A percentile compares a stretch with the other conserved stretches of the same genome.
These are phyloP conservation scores for Epicoccum sorghinum DNA, from an alignment of 2,329 filamentous ascomycete species.

Conservation along the genomic window DNA sequence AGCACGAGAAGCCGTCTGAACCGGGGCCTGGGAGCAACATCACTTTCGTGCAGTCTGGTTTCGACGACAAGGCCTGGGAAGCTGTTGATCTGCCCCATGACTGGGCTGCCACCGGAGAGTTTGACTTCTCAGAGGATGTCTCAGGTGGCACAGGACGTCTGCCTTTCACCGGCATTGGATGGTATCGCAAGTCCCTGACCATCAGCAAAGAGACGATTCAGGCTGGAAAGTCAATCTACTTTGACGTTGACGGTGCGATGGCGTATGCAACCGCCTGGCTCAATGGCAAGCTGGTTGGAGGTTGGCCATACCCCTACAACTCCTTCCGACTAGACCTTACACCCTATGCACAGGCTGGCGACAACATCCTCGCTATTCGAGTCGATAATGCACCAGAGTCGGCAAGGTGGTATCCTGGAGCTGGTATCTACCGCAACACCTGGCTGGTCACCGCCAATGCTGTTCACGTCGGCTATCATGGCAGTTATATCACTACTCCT, in stretches of 20 bases:
- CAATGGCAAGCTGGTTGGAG: slow-evolving; percentile 58
- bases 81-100: slow-evolving; percentile 55
- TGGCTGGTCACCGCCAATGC: slow-evolving; percentile 59
- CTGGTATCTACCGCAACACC: slow-evolving; percentile 60
- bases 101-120: slow-evolving; percentile 58
- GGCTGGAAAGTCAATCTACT: slow-evolving; percentile 49
- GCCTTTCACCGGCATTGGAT: slow-evolving; percentile 60
- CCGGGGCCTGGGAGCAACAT: slow-evolving; percentile 38
- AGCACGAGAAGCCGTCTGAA: slow-evolving; percentile 42
- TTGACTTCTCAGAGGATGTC: slow-evolving; percentile 42
- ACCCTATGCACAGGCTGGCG: slow-evolving; percentile 45
- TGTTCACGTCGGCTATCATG: slow-evolving; percentile 56
- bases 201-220: slow-evolving; percentile 34
- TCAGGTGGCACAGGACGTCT: slow-evolving; percentile 53
- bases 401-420: slow-evolving; percentile 63
- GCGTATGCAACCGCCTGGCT: slow-evolving; percentile 60
- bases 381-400: slow-evolving; percentile 57
- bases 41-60: slow-evolving; percentile 40
- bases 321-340: slow-evolving; percentile 61
- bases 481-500: slow-evolving; percentile 56
- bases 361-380: slow-evolving; percentile 57
- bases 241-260: slow-evolving; percentile 61
- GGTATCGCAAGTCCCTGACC: slow-evolving; percentile 56
- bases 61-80: slow-evolving; percentile 54
- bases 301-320: slow-evolving; percentile 60